Evolutionary conservation across 768 basidiomycete genomes (phyloP).

Genomic region (Mycena capillaripes): DNA sequence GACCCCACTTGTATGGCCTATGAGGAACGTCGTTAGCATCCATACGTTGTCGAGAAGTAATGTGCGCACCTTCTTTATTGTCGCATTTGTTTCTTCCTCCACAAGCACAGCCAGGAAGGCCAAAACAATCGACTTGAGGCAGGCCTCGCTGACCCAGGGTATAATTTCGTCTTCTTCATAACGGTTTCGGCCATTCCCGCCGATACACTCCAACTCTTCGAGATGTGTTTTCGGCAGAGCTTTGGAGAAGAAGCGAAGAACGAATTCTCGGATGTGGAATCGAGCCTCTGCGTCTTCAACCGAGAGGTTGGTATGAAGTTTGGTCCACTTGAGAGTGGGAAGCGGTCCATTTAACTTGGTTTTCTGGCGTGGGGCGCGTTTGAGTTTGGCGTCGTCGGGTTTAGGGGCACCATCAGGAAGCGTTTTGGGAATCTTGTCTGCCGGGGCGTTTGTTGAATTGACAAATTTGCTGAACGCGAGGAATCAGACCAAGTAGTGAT

Average conservation of each 20-base stretch:
- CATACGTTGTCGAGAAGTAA: not conserved
- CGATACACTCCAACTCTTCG: slow-evolving; percentile 75
- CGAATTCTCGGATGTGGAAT: slow-evolving; percentile 82
- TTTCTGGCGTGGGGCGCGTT: slow-evolving; percentile 45
- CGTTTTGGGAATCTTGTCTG: slow-evolving; percentile 29
- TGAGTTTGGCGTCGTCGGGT: slow-evolving; percentile 36
- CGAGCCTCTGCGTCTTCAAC: slow-evolving; percentile 68
- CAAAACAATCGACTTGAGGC: slow-evolving; percentile 73
- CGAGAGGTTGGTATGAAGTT: slow-evolving; percentile 58
- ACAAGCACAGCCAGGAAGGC: slow-evolving; percentile 71
- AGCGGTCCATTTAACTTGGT: slow-evolving; percentile 48
- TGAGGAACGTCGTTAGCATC: not conserved
- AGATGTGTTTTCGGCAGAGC: slow-evolving; percentile 61
- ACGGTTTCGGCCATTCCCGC: slow-evolving; percentile 47
- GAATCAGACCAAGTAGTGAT: not conserved
- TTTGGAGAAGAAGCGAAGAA: slow-evolving; percentile 67
- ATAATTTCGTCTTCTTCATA: slow-evolving; percentile 58
- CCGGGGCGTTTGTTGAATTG: slow-evolving; percentile 19
- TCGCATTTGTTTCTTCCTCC: slow-evolving; percentile 53
- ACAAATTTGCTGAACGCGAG: slow-evolving; percentile 24
- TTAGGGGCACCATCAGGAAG: slow-evolving; percentile 13
- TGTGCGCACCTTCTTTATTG: slow-evolving; percentile 52
- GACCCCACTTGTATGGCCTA: slow-evolving; percentile 61
- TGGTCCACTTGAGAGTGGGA: slow-evolving; percentile 68
- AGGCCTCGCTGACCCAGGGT: slow-evolving; percentile 77